Evolutionary conservation across 2,329 filamentous ascomycete genomes (phyloP), one percentile per base, ranked within the genome.

Genomic region (Colletotrichum kahawae): DNA sequence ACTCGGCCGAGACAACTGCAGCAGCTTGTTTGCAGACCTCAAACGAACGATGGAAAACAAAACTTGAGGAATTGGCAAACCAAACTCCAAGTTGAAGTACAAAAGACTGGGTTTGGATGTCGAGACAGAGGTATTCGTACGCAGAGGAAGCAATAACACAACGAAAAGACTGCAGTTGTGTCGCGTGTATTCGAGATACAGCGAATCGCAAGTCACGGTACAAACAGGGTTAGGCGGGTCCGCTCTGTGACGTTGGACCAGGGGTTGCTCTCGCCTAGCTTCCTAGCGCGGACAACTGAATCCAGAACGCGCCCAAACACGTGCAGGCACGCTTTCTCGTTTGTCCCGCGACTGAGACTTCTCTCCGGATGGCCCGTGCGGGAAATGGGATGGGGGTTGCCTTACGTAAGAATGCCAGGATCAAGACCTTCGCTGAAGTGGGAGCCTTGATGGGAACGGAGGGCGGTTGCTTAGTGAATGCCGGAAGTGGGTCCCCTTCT

Each of bases 241-340:
- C 43, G 33, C 33, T 63, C 64, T 48, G 73, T 73, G 73, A 75
- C 73, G 64, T 65, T 68, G 43, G 48, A 16, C 57, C 69, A 73
- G 69, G 73, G 71, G 71, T 54, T 24, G 43, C 21, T 21, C 43
- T 38, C 33, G 66, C 43, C 48, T 65, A 64, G 38, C 33, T 21
- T 74, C 48, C 54, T 71, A 56, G 71, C 71, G 71, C 71, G 71
- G 71, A 67, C 38, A 43, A 10, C 38, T 21, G 54, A 33, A 60
- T 68, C 57, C 69, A 73, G 69, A 75, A 75, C 73, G 73, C 73
- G 73, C 70, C 70, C 54, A 75, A 75, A 75, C 72, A 75, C 72
- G 72, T 64, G 65, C 63, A 66, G 68, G 72, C 27, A 71, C 72
- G 72, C 27, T 67, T 71, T 71, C 68, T 51, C 43, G 43, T 51